phyloP scores from a whole-genome alignment of 2,329 filamentous ascomycete species.

The Verticillium nubilum region DNA sequence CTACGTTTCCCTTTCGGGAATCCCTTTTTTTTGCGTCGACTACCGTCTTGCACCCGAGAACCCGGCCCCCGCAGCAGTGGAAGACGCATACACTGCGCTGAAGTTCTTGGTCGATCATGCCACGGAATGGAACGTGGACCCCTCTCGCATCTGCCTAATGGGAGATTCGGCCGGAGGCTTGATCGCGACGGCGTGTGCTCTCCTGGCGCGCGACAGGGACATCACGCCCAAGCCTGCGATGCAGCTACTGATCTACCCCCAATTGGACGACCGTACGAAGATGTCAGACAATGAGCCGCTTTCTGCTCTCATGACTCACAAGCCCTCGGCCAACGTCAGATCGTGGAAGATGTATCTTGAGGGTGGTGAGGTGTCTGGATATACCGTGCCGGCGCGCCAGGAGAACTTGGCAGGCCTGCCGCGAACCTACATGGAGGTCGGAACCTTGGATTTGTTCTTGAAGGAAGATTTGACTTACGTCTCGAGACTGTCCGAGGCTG shows the following conservation, averaged over 20 bases:
- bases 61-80: conserved; percentile 25
- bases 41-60: conserved; percentile 38
- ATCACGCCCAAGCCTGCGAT: conserved; percentile 18
- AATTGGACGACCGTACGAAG: conserved; percentile 23
- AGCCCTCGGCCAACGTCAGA: conserved; percentile 13
- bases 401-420: conserved; percentile 23
- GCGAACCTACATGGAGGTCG: conserved; percentile 30
- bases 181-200: conserved; percentile 18
- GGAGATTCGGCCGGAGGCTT: conserved; percentile 16
- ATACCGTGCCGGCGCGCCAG: conserved; percentile 18
- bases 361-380: conserved; percentile 9
- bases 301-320: conserved; percentile 8
- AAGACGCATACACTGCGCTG: conserved; percentile 28
- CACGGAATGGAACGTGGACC: conserved; percentile 13
- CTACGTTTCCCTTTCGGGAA: conserved; percentile 19
- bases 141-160: conserved; percentile 13
- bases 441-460: conserved; percentile 30
- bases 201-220: conserved; percentile 30
- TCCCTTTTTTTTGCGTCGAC: conserved; percentile 30
- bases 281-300: neutral
- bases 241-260: conserved; percentile 26
- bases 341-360: conserved; percentile 17
- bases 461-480: conserved; percentile 27
- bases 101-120: conserved; percentile 17
- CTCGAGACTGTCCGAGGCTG: conserved; percentile 21